phyloP scores from a whole-genome alignment of 2,329 filamentous ascomycete genomes.

The Nannizziopsis barbatae region DNA sequence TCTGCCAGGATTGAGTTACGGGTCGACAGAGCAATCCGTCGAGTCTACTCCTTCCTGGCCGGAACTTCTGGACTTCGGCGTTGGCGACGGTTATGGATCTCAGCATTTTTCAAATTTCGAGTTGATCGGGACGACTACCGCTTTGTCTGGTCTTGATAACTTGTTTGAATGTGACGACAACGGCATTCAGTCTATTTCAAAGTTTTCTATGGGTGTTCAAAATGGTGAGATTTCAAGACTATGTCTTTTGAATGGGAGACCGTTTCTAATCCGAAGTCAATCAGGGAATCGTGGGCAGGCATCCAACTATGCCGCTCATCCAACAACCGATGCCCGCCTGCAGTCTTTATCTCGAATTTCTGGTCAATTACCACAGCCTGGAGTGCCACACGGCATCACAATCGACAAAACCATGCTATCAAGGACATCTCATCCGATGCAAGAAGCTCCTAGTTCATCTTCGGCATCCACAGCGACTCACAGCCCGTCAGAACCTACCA shows the following conservation, averaged over 20 bases:
- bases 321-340: no score
- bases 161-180: neutral
- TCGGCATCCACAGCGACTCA: slow-evolving; percentile 5
- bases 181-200: neutral
- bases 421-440: no score
- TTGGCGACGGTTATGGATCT: neutral
- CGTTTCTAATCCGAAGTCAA: neutral
- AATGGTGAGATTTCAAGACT: neutral
- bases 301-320: no score
- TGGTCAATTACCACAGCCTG: no score
- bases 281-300: no score
- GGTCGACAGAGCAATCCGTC: neutral
- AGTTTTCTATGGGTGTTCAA: neutral
- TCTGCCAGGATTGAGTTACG: neutral
- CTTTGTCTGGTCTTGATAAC: neutral
- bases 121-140: neutral
- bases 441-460: slow-evolving; percentile 1
- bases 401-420: no score
- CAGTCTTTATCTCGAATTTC: no score
- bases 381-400: no score
- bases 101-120: neutral
- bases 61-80: slow-evolving; percentile 1
- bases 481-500: neutral
- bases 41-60: slow-evolving; percentile 1
- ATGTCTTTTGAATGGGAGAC: neutral